Conservation (phyloP, 768 basidiomycete species). For the Calocybe cyanea region DNA sequence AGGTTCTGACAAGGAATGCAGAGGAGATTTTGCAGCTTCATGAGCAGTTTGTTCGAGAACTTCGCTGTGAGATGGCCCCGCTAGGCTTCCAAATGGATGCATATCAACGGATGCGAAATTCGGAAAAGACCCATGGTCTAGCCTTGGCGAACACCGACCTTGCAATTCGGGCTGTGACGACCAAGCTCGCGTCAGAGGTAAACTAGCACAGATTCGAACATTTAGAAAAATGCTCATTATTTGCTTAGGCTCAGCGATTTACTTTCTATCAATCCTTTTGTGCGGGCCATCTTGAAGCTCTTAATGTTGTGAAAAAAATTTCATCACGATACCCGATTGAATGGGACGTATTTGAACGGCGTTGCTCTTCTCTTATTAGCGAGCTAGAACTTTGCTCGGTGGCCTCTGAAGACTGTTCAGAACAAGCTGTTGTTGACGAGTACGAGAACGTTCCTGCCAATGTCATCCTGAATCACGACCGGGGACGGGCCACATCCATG, state of each 20-base stretch:
- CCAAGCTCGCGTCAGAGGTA: conserved; percentile 59
- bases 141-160: conserved; percentile 33
- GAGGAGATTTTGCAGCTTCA: conserved; percentile 66
- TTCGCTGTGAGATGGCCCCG: conserved; percentile 45
- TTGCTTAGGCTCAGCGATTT: conserved; percentile 63
- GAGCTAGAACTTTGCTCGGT: conserved; percentile 28
- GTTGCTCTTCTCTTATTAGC: conserved; percentile 56
- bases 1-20: conserved; percentile 61
- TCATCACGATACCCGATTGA: conserved; percentile 62
- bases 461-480: conserved; percentile 19
- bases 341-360: conserved; percentile 83
- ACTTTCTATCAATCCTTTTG: conserved; percentile 84
- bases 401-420: conserved; percentile 17
- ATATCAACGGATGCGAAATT: conserved; percentile 14
- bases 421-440: conserved; percentile 17
- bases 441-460: conserved; percentile 10
- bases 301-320: conserved; percentile 66
- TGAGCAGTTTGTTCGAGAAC: conserved; percentile 57
- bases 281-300: conserved; percentile 78
- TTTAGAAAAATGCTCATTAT: conserved; percentile 3
- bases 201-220: conserved; percentile 12
- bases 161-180: conserved; percentile 47
- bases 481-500: conserved; percentile 44
- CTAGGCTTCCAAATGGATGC: conserved; percentile 44
- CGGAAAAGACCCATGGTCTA: conserved; percentile 14